Evolutionary conservation across 306 rosid genomes (phyloP).

Genomic region (Psophocarpus tetragonolobus): DNA sequence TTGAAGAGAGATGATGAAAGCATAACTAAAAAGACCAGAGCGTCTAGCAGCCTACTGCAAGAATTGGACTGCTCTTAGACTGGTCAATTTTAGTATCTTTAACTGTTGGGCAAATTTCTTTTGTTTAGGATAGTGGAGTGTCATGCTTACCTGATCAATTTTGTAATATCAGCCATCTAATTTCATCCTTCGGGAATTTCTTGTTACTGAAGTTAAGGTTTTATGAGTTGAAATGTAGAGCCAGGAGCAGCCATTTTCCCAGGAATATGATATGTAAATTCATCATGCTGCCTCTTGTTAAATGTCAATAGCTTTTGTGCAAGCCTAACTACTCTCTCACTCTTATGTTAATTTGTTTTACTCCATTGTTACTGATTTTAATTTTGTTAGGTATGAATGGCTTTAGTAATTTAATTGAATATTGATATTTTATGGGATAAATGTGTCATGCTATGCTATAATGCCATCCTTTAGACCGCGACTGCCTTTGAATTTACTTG

Average conservation of each 20-base stretch:
- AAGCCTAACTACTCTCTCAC: slow-evolving; percentile 29
- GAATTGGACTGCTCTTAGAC: slow-evolving; percentile 39
- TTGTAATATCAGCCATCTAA: slow-evolving; percentile 63
- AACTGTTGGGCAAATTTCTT: slow-evolving; percentile 48
- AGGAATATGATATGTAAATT: slow-evolving; percentile 41
- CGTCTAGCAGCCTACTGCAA: slow-evolving; percentile 39
- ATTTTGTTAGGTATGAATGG: background rate
- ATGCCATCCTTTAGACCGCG: background rate
- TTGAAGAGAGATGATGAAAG: slow-evolving; percentile 20
- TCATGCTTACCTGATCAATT: slow-evolving; percentile 63
- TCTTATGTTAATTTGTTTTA: background rate
- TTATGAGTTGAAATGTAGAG: slow-evolving; percentile 42
- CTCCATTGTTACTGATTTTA: background rate
- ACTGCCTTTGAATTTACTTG: background rate
- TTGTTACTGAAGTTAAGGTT: slow-evolving; percentile 34
- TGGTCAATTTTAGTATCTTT: slow-evolving; percentile 48
- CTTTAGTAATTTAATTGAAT: background rate
- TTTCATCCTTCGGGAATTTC: slow-evolving; percentile 45
- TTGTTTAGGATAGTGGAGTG: slow-evolving; percentile 48
- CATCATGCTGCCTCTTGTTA: slow-evolving; percentile 37
- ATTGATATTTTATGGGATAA: background rate
- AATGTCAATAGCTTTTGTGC: slow-evolving; percentile 46
- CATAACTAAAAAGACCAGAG: slow-evolving; percentile 39
- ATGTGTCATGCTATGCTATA: background rate
- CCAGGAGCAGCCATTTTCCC: slow-evolving; percentile 45